Evolutionary conservation across 352 stramenopile genomes (phyloP), one percentile per base, ranked within the genome.

Genomic region (Phytophthora capsici): DNA sequence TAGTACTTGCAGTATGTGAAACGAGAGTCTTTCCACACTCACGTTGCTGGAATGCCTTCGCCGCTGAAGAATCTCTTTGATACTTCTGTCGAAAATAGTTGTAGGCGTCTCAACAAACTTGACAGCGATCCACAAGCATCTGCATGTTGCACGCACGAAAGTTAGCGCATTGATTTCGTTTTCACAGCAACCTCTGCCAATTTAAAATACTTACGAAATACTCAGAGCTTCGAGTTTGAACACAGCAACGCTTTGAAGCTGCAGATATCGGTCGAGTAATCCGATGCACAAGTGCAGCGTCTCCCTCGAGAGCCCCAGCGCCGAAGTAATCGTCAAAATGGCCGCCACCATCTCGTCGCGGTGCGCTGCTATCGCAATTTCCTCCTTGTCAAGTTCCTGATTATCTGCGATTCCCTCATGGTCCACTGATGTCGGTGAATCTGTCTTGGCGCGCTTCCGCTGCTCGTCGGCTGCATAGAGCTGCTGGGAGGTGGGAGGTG

Each of bases 71-170:
- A 88, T 90, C 25, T 74, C 66, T 57, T 90, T 90, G 57, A 91
- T 86, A 19, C 48, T 63, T 49, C 89, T 88, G 25, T 75, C 59
- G 3, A 53, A 69, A 57, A 90, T 90, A 20, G 77, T 91, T 40
- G 64, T 67, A 1, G 80, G 75, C 0, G 80, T 89, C 57, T 91
- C 79, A 6, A 86, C 71, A 30, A 91, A 90, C 67, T 91, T 90
- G 66, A 89, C 77, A 7, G 83, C 78, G 30, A 91, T 82, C 83
- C 83, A 90, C 9, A 91, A 69, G 16, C 80, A 91, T 1, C 78
- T 89, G 54, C 20, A 61, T 6, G 14, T 41, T 23, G 7, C 19
- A 50, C 19, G 2, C 32, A 38, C n/a, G 60, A n/a, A 47, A 3
- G n/a, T 66, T 17, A 66, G 48, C 0, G 40, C 17, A 23, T 37